Evolutionary conservation across 208 protist species (phyloP).

Genomic region (Blastocrithidia nonstop): DNA sequence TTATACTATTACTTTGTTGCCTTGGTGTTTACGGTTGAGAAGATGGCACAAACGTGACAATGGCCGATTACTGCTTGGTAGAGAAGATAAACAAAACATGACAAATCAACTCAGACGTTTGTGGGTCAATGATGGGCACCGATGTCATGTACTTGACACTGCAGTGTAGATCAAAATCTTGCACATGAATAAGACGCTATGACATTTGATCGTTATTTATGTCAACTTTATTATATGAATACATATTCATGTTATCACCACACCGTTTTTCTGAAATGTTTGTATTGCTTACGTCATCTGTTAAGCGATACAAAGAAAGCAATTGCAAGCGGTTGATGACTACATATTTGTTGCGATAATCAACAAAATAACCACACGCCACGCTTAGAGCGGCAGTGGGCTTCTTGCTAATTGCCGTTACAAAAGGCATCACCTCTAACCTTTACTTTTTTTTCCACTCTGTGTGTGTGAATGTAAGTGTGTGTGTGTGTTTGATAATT

Average conservation of each 20-base stretch:
- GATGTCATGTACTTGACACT: slow-evolving; percentile 53
- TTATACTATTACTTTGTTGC: too few species aligned
- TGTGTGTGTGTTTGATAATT: neutral
- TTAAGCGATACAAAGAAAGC: slow-evolving; percentile 25
- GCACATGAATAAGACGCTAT: slow-evolving; percentile 11
- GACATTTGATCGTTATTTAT: neutral
- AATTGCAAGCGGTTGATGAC: slow-evolving; percentile 35
- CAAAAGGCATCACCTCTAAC: slow-evolving; percentile 10
- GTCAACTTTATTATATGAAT: too few species aligned
- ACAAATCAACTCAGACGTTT: slow-evolving; percentile 8
- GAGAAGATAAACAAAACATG: slow-evolving; percentile 68
- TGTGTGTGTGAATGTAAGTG: neutral
- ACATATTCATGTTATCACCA: too few species aligned
- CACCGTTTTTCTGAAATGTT: too few species aligned
- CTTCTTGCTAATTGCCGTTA: slow-evolving; percentile 25
- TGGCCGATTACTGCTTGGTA: slow-evolving; percentile 51
- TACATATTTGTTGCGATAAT: slow-evolving; percentile 8
- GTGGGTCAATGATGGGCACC: slow-evolving; percentile 23
- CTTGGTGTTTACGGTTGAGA: neutral
- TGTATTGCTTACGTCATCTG: too few species aligned
- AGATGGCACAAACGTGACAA: slow-evolving; percentile 27
- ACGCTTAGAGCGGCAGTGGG: slow-evolving; percentile 30
- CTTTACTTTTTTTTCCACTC: neutral
- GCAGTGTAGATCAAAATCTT: slow-evolving; percentile 39
- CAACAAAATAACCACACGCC: slow-evolving; percentile 20